A percentile compares a stretch with the other conserved stretches of the same genome.
Evolutionary conservation across 371 early-diverging fungal species (phyloP).

Genomic region (Mortierella sp.): DNA sequence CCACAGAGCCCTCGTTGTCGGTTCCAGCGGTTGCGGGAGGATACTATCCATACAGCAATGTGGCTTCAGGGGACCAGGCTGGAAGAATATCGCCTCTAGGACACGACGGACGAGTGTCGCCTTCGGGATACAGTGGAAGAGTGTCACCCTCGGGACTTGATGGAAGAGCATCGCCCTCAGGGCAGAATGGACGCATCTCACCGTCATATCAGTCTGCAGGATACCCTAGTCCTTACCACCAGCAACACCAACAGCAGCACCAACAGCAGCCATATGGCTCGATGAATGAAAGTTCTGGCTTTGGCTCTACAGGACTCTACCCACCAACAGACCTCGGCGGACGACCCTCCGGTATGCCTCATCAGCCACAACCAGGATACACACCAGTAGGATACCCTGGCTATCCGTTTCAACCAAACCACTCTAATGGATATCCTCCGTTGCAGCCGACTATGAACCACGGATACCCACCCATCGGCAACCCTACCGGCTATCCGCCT

Average conservation of each 20-base stretch:
- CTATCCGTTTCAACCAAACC: background rate
- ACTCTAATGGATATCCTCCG: background rate
- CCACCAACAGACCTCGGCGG: background rate
- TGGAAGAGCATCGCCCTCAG: background rate
- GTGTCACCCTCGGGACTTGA: conserved; percentile 18
- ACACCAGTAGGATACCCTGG: conserved; percentile 10
- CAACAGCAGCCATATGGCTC: conserved; percentile 8
- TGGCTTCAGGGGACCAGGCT: background rate
- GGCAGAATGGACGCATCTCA: background rate
- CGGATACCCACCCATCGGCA: conserved; percentile 15
- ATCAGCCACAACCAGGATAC: conserved; percentile 9
- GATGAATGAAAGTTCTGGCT: too few relatives aligned
- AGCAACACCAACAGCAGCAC: conserved; percentile 12
- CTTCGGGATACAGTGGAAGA: conserved; percentile 15
- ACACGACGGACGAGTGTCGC: background rate
- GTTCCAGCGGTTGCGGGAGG: background rate
- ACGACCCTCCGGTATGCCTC: too few relatives aligned
- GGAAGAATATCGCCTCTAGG: background rate
- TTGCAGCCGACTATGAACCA: background rate
- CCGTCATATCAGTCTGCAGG: background rate
- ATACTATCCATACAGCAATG: background rate
- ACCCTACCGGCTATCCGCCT: too few relatives aligned
- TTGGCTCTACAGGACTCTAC: background rate
- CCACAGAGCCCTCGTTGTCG: conserved; percentile 12
- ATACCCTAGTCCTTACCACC: background rate